Conservation (phyloP, 805 yeast species). For the Candida ulmi region DNA sequence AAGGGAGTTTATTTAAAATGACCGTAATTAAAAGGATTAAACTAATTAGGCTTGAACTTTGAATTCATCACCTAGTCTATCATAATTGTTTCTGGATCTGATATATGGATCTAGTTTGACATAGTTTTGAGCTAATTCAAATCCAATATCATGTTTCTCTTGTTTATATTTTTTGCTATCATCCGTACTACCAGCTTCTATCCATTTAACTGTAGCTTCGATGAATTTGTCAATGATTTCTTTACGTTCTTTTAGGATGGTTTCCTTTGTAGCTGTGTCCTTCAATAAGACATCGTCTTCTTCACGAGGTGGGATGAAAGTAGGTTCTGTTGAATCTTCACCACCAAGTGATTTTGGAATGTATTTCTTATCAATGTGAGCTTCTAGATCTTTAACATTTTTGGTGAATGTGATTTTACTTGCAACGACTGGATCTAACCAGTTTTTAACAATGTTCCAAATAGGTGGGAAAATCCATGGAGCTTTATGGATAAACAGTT, state of each 20-base stretch:
- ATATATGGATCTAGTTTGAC: slow-evolving; percentile 71
- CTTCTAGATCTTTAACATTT: slow-evolving; percentile 55
- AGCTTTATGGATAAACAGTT: slow-evolving; percentile 81
- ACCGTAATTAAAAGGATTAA: too few relatives aligned
- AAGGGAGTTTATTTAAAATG: too few relatives aligned
- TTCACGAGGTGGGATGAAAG: slow-evolving; percentile 55
- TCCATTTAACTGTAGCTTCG: slow-evolving; percentile 71
- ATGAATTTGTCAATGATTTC: slow-evolving; percentile 49
- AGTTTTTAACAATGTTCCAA: slow-evolving; percentile 87
- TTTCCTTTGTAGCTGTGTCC: slow-evolving; percentile 40
- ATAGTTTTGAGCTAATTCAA: slow-evolving; percentile 56
- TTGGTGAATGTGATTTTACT: slow-evolving; percentile 84
- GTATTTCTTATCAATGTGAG: slow-evolving; percentile 51
- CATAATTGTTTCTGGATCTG: slow-evolving; percentile 74
- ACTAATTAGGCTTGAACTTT: slow-evolving; percentile 4
- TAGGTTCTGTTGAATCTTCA: slow-evolving; percentile 47
- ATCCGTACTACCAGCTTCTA: slow-evolving; percentile 51
- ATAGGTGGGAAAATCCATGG: slow-evolving; percentile 96
- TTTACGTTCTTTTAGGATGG: slow-evolving; percentile 46
- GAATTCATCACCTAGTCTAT: slow-evolving; percentile 51
- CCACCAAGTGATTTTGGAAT: slow-evolving; percentile 80
- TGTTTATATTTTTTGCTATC: slow-evolving; percentile 43
- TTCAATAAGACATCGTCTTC: slow-evolving; percentile 47
- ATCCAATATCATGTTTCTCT: slow-evolving; percentile 50
- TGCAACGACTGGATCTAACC: slow-evolving; percentile 97